These are phyloP conservation scores for Penicillium sp. DNA, from an alignment of 2,329 filamentous ascomycete genomes.

Conservation along the genomic window DNA sequence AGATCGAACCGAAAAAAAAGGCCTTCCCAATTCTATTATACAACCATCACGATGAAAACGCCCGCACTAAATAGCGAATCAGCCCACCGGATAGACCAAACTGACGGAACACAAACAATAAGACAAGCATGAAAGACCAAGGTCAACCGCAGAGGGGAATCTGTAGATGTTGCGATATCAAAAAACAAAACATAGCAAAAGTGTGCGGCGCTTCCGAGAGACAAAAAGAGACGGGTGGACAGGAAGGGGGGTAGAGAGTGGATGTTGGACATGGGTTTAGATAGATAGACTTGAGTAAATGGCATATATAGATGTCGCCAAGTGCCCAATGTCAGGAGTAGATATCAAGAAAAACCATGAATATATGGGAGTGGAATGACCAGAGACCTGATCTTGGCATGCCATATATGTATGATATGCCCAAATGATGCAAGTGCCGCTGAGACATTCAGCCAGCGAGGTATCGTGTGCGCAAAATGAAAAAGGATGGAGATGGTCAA, in stretches of 20 bases:
- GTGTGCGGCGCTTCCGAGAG: slow-evolving; percentile 8
- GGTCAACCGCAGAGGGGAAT: slow-evolving; percentile 25
- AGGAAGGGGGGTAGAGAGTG: background rate
- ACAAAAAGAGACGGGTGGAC: background rate
- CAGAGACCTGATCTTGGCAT: slow-evolving; percentile 25
- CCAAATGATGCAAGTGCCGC: slow-evolving; percentile 3
- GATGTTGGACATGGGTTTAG: background rate
- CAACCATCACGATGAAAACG: slow-evolving; percentile 20
- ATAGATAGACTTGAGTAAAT: background rate
- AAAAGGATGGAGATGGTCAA: background rate
- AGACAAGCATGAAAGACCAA: slow-evolving; percentile 10
- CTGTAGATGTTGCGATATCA: slow-evolving; percentile 15
- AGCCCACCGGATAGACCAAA: background rate
- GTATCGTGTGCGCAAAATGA: background rate
- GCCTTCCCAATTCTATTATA: slow-evolving; percentile 25
- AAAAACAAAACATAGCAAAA: slow-evolving; percentile 12
- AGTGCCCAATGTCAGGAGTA: slow-evolving; percentile 9
- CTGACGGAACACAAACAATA: slow-evolving; percentile 2
- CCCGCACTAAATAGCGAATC: slow-evolving; percentile 9
- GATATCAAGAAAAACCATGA: slow-evolving; percentile 12
- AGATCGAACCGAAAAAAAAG: slow-evolving; percentile 19
- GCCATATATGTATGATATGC: slow-evolving; percentile 29
- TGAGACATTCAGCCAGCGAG: background rate
- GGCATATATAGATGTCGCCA: slow-evolving; percentile 5
- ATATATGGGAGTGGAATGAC: slow-evolving; percentile 17